Evolutionary conservation across 306 rosid genomes (phyloP), one percentile per base, ranked within the genome.

Genomic region (Prunus padus): DNA sequence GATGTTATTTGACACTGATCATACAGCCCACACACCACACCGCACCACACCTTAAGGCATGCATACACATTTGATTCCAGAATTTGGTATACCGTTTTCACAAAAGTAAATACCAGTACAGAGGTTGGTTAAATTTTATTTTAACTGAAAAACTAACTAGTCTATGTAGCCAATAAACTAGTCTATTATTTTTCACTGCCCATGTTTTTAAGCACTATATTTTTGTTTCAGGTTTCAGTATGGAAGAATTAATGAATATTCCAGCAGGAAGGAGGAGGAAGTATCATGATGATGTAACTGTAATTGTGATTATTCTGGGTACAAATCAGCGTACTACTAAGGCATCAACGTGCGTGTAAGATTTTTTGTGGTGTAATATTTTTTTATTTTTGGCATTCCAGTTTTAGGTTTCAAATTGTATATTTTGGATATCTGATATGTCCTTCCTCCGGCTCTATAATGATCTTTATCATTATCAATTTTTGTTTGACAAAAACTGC

Each of bases 241-340:
- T 79, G 90, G 97, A 95, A 89, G 98, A 95, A 78, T 76, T 95
- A 71, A 90, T 92, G 93, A 89, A 86, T 64, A 56, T 92, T 82
- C 99, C 97, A 19, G 96, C 90, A 0, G 99, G 99, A 33, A 87
- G 96, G 83, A 82, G 99, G 83, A 89, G 99, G 77, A 95, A 92
- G 80, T 95, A 95, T 86, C 99, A 95, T 67, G 99, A 95, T 54
- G 99, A 95, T 65, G 97, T 95, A 16, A 95, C 99, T 14, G 92
- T 95, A 59, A 95, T 92, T 33, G 97, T 95, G 63, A 82, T 95
- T 79, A 85, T 81, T 66, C 97, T 95, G 52, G 99, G 99, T 64
- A 84, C 89, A 80, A 88, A 92, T 78, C 93, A 95, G 28, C 82
- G 99, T 40, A 95, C 99, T 73, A 84, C 97, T 77, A 95, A 89